phyloP scores from a whole-genome alignment of 2,329 filamentous ascomycete species.

The Laburnicola sp. region DNA sequence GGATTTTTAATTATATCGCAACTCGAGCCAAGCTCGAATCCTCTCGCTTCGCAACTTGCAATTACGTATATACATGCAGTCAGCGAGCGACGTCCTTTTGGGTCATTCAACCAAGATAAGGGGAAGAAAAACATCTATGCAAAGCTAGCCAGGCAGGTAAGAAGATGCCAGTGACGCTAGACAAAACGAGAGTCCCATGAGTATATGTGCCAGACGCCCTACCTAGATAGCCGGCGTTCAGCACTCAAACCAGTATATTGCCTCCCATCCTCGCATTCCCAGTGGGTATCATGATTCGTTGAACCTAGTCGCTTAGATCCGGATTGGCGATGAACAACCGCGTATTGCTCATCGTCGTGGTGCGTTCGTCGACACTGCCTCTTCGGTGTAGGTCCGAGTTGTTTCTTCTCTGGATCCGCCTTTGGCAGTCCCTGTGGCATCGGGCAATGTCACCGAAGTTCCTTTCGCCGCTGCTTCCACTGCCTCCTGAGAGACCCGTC shows the following conservation, averaged over 20 bases:
- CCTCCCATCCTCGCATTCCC: neutral
- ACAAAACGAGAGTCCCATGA: conserved; percentile 9
- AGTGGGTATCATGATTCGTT: conserved; percentile 34
- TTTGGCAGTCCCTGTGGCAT: conserved; percentile 51
- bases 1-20: no score
- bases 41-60: no score
- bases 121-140: conserved; percentile 16
- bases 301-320: conserved; percentile 59
- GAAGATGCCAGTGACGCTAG: neutral
- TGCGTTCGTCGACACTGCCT: conserved; percentile 82
- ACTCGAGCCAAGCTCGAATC: no score
- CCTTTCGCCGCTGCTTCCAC: conserved; percentile 49
- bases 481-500: conserved; percentile 48
- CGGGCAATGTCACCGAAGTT: conserved; percentile 58
- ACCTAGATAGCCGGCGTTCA: neutral
- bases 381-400: conserved; percentile 70
- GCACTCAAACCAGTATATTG: neutral
- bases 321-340: conserved; percentile 86
- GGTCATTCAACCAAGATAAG: neutral
- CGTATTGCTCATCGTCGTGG: conserved; percentile 68
- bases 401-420: conserved; percentile 40
- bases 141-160: conserved; percentile 11
- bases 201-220: conserved; percentile 6
- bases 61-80: conserved; percentile 8
- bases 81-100: conserved; percentile 5